Evolutionary conservation across 2,329 filamentous ascomycete genomes (phyloP).

Genomic region (Microcera coccophila): DNA sequence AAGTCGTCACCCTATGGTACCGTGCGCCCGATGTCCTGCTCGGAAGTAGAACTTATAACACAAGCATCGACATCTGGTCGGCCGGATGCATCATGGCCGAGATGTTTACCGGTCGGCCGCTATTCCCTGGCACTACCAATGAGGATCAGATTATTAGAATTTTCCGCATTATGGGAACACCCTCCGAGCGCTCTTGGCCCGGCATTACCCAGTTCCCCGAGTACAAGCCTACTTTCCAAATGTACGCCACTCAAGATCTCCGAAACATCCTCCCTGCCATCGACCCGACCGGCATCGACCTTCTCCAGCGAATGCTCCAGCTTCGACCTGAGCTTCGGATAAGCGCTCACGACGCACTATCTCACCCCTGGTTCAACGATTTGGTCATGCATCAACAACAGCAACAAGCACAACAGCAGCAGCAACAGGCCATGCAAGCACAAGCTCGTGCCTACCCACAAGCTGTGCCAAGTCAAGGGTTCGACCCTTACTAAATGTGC

Average conservation of each 20-base stretch:
- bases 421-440: constrained; percentile 37
- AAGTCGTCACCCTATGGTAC: constrained; percentile 97
- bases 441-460: constrained; percentile 41
- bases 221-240: constrained; percentile 92
- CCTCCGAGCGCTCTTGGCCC: constrained; percentile 91
- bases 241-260: constrained; percentile 89
- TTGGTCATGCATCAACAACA: constrained; percentile 56
- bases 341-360: constrained; percentile 78
- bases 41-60: constrained; percentile 94
- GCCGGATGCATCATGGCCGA: constrained; percentile 99
- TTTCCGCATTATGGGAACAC: constrained; percentile 97
- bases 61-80: constrained; percentile 99
- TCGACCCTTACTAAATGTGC: constrained; percentile 33
- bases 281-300: constrained; percentile 79
- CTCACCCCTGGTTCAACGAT: constrained; percentile 90
- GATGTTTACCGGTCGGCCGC: constrained; percentile 93
- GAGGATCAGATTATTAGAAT: constrained; percentile 97
- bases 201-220: constrained; percentile 95
- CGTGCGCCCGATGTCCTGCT: constrained; percentile 92
- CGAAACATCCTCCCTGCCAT: constrained; percentile 84
- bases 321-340: constrained; percentile 87
- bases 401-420: constrained; percentile 35
- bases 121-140: constrained; percentile 97
- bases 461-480: constrained; percentile 37
- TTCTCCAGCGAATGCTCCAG: constrained; percentile 88